Conservation (phyloP, 202 grass and related monocot species). For the Schoenoplectus tabernaemontani region DNA sequence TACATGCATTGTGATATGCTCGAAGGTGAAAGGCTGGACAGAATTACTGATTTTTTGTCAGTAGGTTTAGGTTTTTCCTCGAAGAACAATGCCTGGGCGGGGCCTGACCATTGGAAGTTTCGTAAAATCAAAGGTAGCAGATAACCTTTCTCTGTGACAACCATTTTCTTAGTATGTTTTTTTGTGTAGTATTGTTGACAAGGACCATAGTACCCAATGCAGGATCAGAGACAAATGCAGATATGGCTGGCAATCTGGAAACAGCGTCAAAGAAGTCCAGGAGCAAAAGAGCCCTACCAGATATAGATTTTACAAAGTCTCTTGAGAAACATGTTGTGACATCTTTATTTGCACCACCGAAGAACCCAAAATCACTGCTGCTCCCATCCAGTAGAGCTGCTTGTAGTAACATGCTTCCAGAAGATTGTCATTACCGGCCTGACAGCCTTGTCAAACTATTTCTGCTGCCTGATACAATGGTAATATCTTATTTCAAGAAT, state of each 20-base stretch:
- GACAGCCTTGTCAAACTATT: slow-evolving; percentile 94
- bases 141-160: neutral
- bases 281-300: slow-evolving; percentile 42
- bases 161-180: slow-evolving; percentile 1
- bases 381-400: slow-evolving; percentile 44
- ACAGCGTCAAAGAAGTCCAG: slow-evolving; percentile 40
- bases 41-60: slow-evolving; percentile 68
- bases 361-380: slow-evolving; percentile 61
- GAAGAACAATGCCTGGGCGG: slow-evolving; percentile 96
- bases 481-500: slow-evolving; percentile 32
- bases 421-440: slow-evolving; percentile 85
- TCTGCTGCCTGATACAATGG: slow-evolving; percentile 71
- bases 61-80: slow-evolving; percentile 58
- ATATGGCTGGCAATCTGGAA: slow-evolving; percentile 39
- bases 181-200: slow-evolving; percentile 2
- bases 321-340: slow-evolving; percentile 39
- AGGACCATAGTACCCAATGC: neutral
- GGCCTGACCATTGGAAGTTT: slow-evolving; percentile 98
- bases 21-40: slow-evolving; percentile 49
- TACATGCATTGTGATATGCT: slow-evolving; percentile 41
- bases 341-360: slow-evolving; percentile 63
- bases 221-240: slow-evolving; percentile 41
- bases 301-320: slow-evolving; percentile 73
- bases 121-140: slow-evolving; percentile 68
- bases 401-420: slow-evolving; percentile 71